phyloP scores from a whole-genome alignment of 257 asterid species.

The Coffea eugenioides region DNA sequence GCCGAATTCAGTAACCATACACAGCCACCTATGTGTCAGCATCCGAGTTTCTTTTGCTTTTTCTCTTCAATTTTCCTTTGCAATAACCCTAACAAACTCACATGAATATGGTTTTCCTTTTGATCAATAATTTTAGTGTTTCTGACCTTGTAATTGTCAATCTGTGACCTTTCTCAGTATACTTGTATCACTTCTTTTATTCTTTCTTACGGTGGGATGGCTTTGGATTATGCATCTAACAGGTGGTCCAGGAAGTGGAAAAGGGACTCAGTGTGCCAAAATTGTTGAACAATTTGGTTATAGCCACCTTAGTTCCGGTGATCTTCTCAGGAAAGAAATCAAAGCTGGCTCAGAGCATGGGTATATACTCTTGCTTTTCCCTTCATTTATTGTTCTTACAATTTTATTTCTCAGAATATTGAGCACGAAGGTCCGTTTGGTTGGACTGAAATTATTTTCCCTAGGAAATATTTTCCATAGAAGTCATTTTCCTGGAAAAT shows the following conservation, averaged over 20 bases:
- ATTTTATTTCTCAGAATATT: neutral
- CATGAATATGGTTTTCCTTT: neutral
- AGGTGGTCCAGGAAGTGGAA: constrained; percentile 99
- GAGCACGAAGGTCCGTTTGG: too few relatives aligned
- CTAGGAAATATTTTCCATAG: too few relatives aligned
- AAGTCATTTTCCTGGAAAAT: too few relatives aligned
- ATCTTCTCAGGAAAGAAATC: constrained; percentile 79
- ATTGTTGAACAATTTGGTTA: constrained; percentile 71
- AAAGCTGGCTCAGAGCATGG: constrained; percentile 45
- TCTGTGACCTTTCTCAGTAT: too few relatives aligned
- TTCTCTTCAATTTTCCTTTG: neutral
- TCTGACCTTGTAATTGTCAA: too few relatives aligned
- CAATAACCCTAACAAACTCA: neutral
- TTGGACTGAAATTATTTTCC: too few relatives aligned
- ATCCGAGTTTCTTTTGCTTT: too few relatives aligned
- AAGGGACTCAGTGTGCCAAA: constrained; percentile 90
- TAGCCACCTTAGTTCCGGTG: constrained; percentile 93
- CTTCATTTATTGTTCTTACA: neutral
- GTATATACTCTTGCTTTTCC: constrained; percentile 12
- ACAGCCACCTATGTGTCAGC: too few relatives aligned
- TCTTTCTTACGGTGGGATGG: neutral
- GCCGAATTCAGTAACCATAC: too few relatives aligned
- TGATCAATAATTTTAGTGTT: constrained; percentile 10
- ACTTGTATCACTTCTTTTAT: too few relatives aligned
- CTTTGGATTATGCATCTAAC: constrained; percentile 13